These are phyloP conservation scores for Theobroma cacao DNA, from an alignment of 345 rosid species.

Conservation along the genomic window DNA sequence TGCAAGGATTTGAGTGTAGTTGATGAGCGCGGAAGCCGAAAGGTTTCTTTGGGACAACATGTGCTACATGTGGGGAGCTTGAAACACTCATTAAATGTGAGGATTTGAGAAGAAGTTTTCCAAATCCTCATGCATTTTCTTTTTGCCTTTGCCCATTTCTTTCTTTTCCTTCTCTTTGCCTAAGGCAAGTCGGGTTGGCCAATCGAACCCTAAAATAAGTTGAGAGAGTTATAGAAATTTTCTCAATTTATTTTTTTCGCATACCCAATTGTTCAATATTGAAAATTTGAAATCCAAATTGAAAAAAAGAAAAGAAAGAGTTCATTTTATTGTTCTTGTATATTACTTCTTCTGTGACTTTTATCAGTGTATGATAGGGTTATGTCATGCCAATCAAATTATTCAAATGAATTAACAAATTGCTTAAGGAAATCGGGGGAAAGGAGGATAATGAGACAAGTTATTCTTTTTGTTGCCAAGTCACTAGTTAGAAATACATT, in stretches of 20 bases:
- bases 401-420: not conserved
- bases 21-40: slow-evolving; percentile 61
- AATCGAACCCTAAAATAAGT: slow-evolving; percentile 15
- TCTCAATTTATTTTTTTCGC: slow-evolving; percentile 10
- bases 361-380: not conserved
- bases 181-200: slow-evolving; percentile 8
- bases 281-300: not conserved
- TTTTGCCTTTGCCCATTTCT: not conserved
- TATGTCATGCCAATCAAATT: not conserved
- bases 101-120: slow-evolving; percentile 38
- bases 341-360: not conserved
- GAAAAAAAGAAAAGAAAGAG: not conserved
- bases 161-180: not conserved
- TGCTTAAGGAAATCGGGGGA: not conserved
- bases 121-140: slow-evolving; percentile 2
- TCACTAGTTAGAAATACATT: not conserved
- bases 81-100: slow-evolving; percentile 52
- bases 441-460: not conserved
- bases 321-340: not conserved
- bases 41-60: slow-evolving; percentile 62
- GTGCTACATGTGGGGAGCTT: slow-evolving; percentile 71
- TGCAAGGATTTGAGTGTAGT: slow-evolving; percentile 81
- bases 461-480: not conserved
- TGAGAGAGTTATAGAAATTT: slow-evolving; percentile 8
- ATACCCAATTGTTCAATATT: not conserved